These are phyloP conservation scores for Pestalotiopsis sp. DNA, from an alignment of 2,329 filamentous ascomycete genomes.

Conservation along the genomic window DNA sequence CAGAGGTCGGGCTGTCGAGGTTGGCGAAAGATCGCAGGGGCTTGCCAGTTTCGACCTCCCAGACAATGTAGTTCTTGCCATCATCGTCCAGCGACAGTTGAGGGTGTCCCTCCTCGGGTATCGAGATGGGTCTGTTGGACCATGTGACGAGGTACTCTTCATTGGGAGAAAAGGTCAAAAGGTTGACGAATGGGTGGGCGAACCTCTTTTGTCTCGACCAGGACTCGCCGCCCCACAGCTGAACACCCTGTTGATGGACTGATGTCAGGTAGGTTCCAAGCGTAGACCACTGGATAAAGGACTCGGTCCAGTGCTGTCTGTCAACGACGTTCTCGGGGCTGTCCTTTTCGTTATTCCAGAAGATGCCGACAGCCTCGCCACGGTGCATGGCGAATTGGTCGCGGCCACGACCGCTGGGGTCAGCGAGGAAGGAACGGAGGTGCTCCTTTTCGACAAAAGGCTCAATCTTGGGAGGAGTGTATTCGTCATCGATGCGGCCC, in stretches of 20 bases:
- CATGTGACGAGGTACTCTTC: conserved; percentile 96
- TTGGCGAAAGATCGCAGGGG: conserved; percentile 93
- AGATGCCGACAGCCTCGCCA: conserved; percentile 88
- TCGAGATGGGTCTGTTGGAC: conserved; percentile 91
- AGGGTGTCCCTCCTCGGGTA: conserved; percentile 85
- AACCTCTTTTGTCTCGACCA: conserved; percentile 94
- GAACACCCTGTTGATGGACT: conserved; percentile 93
- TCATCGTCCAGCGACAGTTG: conserved; percentile 89
- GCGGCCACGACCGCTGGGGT: conserved; percentile 75
- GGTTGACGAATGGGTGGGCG: conserved; percentile 91
- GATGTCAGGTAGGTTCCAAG: conserved; percentile 92
- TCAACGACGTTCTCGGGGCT: conserved; percentile 86
- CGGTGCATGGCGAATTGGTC: conserved; percentile 97
- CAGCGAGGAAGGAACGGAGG: conserved; percentile 88
- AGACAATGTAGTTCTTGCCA: conserved; percentile 99
- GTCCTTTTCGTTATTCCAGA: conserved; percentile 98
- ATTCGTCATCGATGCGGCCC: conserved; percentile 90
- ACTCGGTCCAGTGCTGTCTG: conserved; percentile 95
- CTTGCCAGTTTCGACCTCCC: conserved; percentile 89
- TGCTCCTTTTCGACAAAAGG: conserved; percentile 93
- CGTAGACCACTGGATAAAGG: conserved; percentile 97
- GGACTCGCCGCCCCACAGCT: conserved; percentile 89
- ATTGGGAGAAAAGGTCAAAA: conserved; percentile 91
- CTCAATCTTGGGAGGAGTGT: conserved; percentile 78
- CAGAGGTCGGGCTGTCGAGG: conserved; percentile 70